Base-by-base conservation (phyloP, 192 early-diverging fungal species). In the Glomus cerebriforme region DNA sequence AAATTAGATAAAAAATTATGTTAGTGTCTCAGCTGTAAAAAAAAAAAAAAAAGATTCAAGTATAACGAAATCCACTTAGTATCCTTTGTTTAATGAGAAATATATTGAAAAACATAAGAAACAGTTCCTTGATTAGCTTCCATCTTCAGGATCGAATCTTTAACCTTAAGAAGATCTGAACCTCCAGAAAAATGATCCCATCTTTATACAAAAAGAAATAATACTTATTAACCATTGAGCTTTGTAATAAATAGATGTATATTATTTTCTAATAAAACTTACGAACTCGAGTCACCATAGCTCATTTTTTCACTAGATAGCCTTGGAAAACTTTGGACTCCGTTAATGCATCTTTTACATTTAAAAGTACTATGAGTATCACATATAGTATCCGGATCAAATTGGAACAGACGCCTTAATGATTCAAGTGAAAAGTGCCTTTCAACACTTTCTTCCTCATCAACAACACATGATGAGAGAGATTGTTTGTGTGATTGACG, bases 281-380 rank as follows among this genome's bases (percentile, higher is more conserved):
- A 87, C 86, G 86, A 81, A 78, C 90, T 93, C 32, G 92, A 90
- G 79, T 95, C 95, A 1, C 92, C 93, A 71, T 92, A 94, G 29
- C 90, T 88, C 87, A 94, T 92, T 4, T 81, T 83, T 80, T 89
- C 85, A 0, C 81, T 71, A 73, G 15, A 85, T 60, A 2, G 87
- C 65, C 88, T 93, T 79, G 82, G 85, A 47, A 89, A 83, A 8
- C 92, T 84, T 82, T 98, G 97, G n/a, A 88, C 86, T 3, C 96
- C 96, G 4, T 92, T 81, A 19, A 96, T 86, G 78, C 98, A 99
- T 31, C 96, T 88, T 59, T 90, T 88, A 85, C 98, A 99, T 82
- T 95, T 96, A 86, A 99, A 98, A 22, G 94, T 96, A 79, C 96
- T 96, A 82, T 99, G 98, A 3, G 98, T 99, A 49, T 99, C 96